Evolutionary conservation across 345 rosid species (phyloP), one percentile per base, ranked within the genome.

Genomic region (Syzygium oleosum): DNA sequence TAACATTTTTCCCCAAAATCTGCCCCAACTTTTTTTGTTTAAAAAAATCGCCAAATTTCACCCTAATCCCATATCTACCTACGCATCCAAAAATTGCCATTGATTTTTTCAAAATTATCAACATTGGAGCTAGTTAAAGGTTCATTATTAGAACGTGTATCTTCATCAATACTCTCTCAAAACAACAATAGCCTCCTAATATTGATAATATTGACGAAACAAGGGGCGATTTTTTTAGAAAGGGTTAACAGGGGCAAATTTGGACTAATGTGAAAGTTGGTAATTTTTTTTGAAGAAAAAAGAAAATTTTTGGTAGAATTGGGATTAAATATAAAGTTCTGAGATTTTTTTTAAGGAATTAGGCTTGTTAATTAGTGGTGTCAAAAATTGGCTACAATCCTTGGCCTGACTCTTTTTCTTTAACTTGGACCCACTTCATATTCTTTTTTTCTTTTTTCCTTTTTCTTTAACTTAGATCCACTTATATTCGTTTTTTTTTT

Each of bases 231-330:
- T 61, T 61, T 61, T 13, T 2, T 1, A 27, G 1, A 27, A 59
- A 27, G 3, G 31, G 3, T 12, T 27, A 11, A 61, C 0, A 2
- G 2, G 4, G 7, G 8, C 0, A 61, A 0, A 61, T 13, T n/a
- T 5, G 9, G 17, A n/a, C 34, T 12, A n/a, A n/a, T 6, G 38
- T 29, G 9, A 29, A 63, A 63, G 21, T 29, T 7, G 21, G 9
- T n/a, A 63, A 63, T 63, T 13, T 15, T 15, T 2, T 6, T 29
- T 55, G 22, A 3, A 63, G 6, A 29, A 1, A 7, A 63, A n/a
- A 29, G 1, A 63, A 29, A n/a, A n/a, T n/a, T 31, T 29, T 4
- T 3, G 19, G 4, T 14, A 16, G 21, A 2, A 2, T 63, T 15
- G 34, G 23, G 17, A 61, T 1, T n/a, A 61, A n/a, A 61, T 6